Conservation (phyloP, 2,329 filamentous ascomycete genomes). For the Claviceps fusiformis region DNA sequence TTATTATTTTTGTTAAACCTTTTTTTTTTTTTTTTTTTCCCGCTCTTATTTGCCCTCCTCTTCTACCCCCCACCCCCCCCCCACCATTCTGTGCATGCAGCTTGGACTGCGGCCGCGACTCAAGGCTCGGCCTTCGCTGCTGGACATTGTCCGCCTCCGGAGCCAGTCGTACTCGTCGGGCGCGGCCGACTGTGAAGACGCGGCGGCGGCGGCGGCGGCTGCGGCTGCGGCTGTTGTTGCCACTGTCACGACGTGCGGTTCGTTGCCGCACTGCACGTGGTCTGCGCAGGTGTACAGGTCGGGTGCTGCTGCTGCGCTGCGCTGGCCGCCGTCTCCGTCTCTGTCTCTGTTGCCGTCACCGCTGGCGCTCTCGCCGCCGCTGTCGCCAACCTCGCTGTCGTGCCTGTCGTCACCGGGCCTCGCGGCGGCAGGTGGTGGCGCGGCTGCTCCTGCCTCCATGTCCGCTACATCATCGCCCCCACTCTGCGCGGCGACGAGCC, state of each 20-base stretch:
- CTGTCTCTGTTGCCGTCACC: background rate
- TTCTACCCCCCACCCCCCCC: too few relatives aligned
- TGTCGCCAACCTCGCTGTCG: background rate
- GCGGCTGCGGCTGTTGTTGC: background rate
- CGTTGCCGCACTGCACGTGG: background rate
- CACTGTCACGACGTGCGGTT: background rate
- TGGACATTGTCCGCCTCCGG: slow-evolving; percentile 32
- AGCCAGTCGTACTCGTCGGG: slow-evolving; percentile 11
- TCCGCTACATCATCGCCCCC: slow-evolving; percentile 22
- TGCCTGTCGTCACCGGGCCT: background rate
- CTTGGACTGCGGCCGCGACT: slow-evolving; percentile 36
- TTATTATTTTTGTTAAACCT: too few relatives aligned
- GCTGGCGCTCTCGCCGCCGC: background rate
- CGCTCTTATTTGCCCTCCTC: too few relatives aligned
- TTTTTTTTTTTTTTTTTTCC: too few relatives aligned
- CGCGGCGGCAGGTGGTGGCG: background rate
- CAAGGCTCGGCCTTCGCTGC: slow-evolving; percentile 38
- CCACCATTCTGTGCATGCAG: slow-evolving; percentile 27
- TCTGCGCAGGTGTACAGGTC: too few relatives aligned
- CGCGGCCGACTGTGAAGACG: background rate
- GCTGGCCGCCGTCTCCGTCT: background rate
- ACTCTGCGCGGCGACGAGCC: slow-evolving; percentile 8
- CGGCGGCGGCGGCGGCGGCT: background rate
- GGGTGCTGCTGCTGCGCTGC: background rate
- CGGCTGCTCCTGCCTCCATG: slow-evolving; percentile 8